Conservation (phyloP, 106 monocot species). For the Phalaenopsis aphrodite region DNA sequence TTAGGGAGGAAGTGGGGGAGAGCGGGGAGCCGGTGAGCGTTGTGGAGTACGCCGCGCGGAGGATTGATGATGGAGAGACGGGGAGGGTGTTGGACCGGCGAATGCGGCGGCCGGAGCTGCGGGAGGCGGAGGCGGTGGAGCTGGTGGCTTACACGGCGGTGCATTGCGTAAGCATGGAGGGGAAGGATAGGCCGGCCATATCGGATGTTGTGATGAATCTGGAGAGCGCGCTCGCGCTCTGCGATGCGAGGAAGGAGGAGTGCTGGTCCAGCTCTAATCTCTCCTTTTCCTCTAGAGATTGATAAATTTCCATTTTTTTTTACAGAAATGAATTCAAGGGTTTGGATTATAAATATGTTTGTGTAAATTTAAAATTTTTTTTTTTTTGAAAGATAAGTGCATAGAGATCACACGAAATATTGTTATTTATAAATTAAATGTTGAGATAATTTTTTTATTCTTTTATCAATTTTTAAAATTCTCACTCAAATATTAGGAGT, state of each 20-base stretch:
- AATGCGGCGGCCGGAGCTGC: slow-evolving; percentile 35
- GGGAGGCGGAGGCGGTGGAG: slow-evolving; percentile 75
- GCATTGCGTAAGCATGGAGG: slow-evolving; percentile 53
- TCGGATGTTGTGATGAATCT: slow-evolving; percentile 48
- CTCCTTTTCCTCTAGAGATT: slow-evolving; percentile 14
- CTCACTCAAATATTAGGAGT: too few species aligned
- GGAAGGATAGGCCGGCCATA: slow-evolving; percentile 67
- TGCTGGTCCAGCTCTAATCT: slow-evolving; percentile 43
- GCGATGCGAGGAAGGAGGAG: slow-evolving; percentile 1
- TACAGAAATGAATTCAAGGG: too few species aligned
- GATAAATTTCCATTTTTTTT: too few species aligned
- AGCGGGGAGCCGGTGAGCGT: slow-evolving; percentile 48
- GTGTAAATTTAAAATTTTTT: too few species aligned
- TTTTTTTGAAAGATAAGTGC: too few species aligned
- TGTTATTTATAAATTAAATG: too few species aligned
- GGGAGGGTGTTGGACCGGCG: slow-evolving; percentile 40
- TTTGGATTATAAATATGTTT: too few species aligned
- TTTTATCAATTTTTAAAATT: too few species aligned
- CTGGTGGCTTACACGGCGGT: slow-evolving; percentile 59
- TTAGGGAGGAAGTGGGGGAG: slow-evolving; percentile 29
- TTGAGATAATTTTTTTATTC: too few species aligned
- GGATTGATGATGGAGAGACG: slow-evolving; percentile 40
- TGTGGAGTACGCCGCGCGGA: slow-evolving; percentile 67
- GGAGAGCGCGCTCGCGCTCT: slow-evolving; percentile 37
- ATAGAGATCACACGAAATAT: too few species aligned